Evolutionary conservation across 352 stramenopile species (phyloP).

Genomic region (Aphanomyces cochlioides): DNA sequence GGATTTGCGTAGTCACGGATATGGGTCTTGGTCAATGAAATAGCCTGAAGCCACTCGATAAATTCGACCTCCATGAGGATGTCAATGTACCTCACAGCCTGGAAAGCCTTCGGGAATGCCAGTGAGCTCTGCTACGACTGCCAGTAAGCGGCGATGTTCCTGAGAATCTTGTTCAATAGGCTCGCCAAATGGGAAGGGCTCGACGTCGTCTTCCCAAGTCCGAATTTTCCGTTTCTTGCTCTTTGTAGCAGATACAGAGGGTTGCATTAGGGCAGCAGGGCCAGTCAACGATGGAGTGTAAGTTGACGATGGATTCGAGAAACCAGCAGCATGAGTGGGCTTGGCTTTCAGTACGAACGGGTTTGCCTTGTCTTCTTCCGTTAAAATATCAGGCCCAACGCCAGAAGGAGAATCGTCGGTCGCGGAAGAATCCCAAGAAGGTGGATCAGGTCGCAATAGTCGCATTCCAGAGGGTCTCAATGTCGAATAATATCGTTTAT

Average conservation of each 20-base stretch:
- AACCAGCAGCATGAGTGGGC: neutral
- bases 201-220: conserved; percentile 78
- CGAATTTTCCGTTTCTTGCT: conserved; percentile 83
- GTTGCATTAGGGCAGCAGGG: conserved; percentile 61
- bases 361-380: conserved; percentile 55
- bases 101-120: conserved; percentile 63
- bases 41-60: conserved; percentile 42
- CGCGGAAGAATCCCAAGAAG: conserved; percentile 52
- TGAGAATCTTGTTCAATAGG: conserved; percentile 54
- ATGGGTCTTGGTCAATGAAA: conserved; percentile 80
- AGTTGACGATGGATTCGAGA: conserved; percentile 31
- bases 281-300: conserved; percentile 62
- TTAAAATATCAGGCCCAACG: conserved; percentile 62
- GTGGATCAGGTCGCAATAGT: conserved; percentile 48
- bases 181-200: conserved; percentile 59
- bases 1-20: conserved; percentile 66
- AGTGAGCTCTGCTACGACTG: conserved; percentile 64
- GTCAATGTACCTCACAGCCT: conserved; percentile 63
- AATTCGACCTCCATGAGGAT: neutral
- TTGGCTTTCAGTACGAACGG: conserved; percentile 54
- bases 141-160: conserved; percentile 51
- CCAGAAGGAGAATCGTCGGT: conserved; percentile 25
- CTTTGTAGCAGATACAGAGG: conserved; percentile 30
- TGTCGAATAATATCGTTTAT: conserved; percentile 75
- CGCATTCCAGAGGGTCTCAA: conserved; percentile 48